Base-by-base conservation (phyloP, 768 basidiomycete species). In the Leccinum boreale region DNA sequence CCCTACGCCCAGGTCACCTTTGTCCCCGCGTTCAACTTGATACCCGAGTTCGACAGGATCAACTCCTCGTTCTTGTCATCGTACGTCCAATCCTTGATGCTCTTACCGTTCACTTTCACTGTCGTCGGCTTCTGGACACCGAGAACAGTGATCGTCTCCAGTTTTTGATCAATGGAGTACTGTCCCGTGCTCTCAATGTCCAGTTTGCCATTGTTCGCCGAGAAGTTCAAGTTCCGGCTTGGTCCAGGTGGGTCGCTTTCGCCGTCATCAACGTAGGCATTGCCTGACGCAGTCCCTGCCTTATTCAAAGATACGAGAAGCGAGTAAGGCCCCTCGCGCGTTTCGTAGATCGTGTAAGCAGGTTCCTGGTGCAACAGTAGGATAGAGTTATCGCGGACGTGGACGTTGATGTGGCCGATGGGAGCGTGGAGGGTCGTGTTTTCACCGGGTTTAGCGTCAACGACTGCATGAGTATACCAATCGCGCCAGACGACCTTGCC, bases 321-420 rank as follows among this genome's bases (percentile, higher is more conserved):
- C 10, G 81, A 76, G 69, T 82, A 90, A 0, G 86, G 83, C 0
- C 81, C 81, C 45, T 79, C 70, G 4, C 80, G 78, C 1, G 89
- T 90, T 67, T 87, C 87, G 53, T 80, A 78, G 60, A 83, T 79
- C 1, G 88, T 92, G 69, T 90, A 89, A 1, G 71, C 84, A 9
- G 89, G 86, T 53, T 77, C 59, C 10, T 80, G 73, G 65, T 91
- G 83, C 42, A 89, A 68, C 19, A 91, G 79, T 11, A 92, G 68
- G 29, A 83, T 83, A 17, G 86, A 78, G 24, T 85, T 83, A 56
- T 85, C 83, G n/a, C 89, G 82, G 57, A 92, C 70, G 66, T 90
- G 88, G 24, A 90, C 85, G 58, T 86, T 86, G 71, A 92, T 90
- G 65, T 89, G 85, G 17, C 85, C 79, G 3, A 92, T 81, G 4